Conservation (phyloP, 306 rosid genomes). For the Senna tora region DNA sequence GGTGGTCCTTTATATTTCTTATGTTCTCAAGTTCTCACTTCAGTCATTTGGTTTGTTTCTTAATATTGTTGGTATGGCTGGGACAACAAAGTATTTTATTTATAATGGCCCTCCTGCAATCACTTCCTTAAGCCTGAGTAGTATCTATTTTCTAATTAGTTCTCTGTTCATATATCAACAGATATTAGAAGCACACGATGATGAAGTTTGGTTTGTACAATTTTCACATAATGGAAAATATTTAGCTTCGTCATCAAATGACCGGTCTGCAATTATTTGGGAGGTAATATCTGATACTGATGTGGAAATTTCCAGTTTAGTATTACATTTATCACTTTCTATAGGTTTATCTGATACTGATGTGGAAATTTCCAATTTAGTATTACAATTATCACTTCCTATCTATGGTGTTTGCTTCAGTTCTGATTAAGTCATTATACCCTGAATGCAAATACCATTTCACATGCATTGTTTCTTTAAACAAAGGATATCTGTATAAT, state of each 20-base stretch:
- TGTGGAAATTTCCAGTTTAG: conserved; percentile 20
- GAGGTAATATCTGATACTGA: conserved; percentile 64
- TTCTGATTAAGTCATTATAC: conserved; percentile 30
- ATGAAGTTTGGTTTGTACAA: conserved; percentile 93
- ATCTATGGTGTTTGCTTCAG: not conserved
- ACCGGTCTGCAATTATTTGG: conserved; percentile 87
- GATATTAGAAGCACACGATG: conserved; percentile 80
- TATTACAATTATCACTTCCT: not conserved
- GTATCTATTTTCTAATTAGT: conserved; percentile 35
- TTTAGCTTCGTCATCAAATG: conserved; percentile 94
- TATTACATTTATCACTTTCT: not conserved
- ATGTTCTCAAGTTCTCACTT: not conserved
- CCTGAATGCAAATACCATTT: conserved; percentile 13
- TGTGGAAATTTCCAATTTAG: conserved; percentile 20
- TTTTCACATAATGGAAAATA: conserved; percentile 90
- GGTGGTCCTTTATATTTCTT: not conserved
- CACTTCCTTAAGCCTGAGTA: conserved; percentile 29
- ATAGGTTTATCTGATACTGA: conserved; percentile 17
- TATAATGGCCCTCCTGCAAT: conserved; percentile 7
- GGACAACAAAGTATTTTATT: conserved; percentile 1
- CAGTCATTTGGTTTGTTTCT: not conserved
- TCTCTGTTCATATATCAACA: conserved; percentile 37
- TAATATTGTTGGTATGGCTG: not conserved
- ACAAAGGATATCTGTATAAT: not conserved
- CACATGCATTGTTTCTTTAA: not conserved